phyloP scores from a whole-genome alignment of 441 rosid species.

The Arabidopsis hybrid region DNA sequence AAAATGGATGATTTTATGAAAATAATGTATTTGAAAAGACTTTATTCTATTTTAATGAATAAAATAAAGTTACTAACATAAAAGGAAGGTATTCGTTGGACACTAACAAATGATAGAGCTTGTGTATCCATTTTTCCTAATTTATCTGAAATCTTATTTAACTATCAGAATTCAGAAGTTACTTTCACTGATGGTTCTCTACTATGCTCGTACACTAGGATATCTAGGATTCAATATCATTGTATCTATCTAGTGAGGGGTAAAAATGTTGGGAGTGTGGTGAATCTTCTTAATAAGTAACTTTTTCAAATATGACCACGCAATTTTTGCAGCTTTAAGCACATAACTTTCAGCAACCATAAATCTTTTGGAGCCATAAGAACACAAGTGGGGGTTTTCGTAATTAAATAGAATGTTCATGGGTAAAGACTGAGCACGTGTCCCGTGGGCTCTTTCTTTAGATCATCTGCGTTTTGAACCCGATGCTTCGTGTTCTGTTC shows the following conservation, averaged over 20 bases:
- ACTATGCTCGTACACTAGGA: not conserved
- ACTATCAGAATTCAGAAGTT: not conserved
- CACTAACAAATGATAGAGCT: not conserved
- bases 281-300: not conserved
- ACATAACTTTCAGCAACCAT: not conserved
- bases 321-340: not conserved
- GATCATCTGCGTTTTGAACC: constrained; percentile 43
- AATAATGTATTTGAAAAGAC: no score
- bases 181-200: not conserved
- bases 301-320: not conserved
- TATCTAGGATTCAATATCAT: constrained; percentile 1
- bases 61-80: no score
- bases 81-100: no score
- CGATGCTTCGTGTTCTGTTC: constrained; percentile 42
- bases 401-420: constrained; percentile 16
- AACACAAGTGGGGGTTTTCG: constrained; percentile 4
- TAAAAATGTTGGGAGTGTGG: not conserved
- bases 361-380: not conserved
- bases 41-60: no score
- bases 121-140: constrained; percentile 3
- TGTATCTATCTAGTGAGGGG: not conserved
- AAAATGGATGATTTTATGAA: no score
- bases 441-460: constrained; percentile 27
- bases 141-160: not conserved
- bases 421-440: constrained; percentile 40